Percentiles rank a stretch among this genome's conserved stretches.
Conservation (phyloP, 257 asterid genomes). For the Plantago elongata region DNA sequence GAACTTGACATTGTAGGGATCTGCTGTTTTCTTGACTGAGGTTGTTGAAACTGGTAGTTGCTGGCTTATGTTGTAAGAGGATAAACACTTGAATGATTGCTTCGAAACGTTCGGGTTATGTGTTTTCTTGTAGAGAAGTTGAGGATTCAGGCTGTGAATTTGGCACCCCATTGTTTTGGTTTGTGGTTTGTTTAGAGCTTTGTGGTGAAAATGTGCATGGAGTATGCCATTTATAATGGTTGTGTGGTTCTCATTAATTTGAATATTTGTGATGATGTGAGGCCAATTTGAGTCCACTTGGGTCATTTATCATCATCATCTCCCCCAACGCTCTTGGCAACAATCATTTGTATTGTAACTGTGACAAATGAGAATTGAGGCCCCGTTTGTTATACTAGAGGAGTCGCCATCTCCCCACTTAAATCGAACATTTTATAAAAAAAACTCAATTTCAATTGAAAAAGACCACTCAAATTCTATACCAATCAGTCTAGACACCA, state of each 20-base stretch:
- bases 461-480: no score
- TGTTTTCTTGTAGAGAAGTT: constrained; percentile 19
- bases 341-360: no score
- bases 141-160: constrained; percentile 37
- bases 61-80: constrained; percentile 21
- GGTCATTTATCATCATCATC: constrained; percentile 1
- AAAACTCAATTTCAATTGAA: no score
- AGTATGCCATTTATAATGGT: no score
- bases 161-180: constrained; percentile 39
- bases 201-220: not conserved
- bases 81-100: constrained; percentile 22
- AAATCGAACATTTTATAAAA: no score
- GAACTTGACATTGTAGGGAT: constrained; percentile 43
- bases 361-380: no score
- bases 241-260: no score
- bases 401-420: no score
- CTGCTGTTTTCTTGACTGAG: constrained; percentile 23
- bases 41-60: constrained; percentile 23
- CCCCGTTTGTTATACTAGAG: no score
- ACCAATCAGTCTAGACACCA: no score
- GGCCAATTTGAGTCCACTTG: no score
- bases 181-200: not conserved
- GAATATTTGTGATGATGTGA: no score
- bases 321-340: not conserved
- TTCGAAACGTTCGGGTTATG: constrained; percentile 15